A percentile compares a stretch with the other conserved stretches of the same genome.
Evolutionary conservation across 495 filamentous ascomycete genomes (phyloP).

Genomic region (Thermothielavioides terrestris): DNA sequence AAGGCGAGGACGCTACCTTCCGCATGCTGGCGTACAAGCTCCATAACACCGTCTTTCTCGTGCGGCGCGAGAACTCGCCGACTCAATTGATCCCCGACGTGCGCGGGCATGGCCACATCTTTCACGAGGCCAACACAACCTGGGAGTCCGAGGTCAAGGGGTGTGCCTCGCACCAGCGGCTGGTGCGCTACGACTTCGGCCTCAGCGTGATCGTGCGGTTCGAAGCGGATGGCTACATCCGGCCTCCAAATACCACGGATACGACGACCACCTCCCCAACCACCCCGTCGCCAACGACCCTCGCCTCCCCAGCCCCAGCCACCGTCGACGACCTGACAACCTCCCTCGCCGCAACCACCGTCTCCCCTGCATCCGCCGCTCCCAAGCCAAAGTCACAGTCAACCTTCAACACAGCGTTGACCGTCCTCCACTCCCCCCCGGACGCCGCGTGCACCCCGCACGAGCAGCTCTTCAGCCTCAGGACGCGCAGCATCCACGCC

Average conservation of each 20-base stretch:
- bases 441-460: conserved; percentile 35
- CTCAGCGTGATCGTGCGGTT: conserved; percentile 50
- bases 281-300: background rate
- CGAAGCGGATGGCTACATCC: conserved; percentile 52
- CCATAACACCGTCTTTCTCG: conserved; percentile 53
- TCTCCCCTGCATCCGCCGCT: background rate
- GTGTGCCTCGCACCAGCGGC: conserved; percentile 53
- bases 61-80: conserved; percentile 50
- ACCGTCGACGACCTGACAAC: conserved; percentile 4
- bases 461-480: conserved; percentile 56
- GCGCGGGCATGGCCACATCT: conserved; percentile 54
- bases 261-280: background rate
- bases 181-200: conserved; percentile 52
- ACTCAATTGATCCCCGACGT: conserved; percentile 43
- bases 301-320: background rate
- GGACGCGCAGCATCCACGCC: conserved; percentile 46
- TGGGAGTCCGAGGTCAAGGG: conserved; percentile 42
- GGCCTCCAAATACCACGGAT: background rate
- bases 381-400: background rate
- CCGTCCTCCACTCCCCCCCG: conserved; percentile 13
- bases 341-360: background rate
- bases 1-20: conserved; percentile 38
- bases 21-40: conserved; percentile 52
- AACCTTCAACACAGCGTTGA: background rate
- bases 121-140: conserved; percentile 55